Conservation (phyloP, 2,329 filamentous ascomycete species). For the Arthrobotrys sphaeroides region DNA sequence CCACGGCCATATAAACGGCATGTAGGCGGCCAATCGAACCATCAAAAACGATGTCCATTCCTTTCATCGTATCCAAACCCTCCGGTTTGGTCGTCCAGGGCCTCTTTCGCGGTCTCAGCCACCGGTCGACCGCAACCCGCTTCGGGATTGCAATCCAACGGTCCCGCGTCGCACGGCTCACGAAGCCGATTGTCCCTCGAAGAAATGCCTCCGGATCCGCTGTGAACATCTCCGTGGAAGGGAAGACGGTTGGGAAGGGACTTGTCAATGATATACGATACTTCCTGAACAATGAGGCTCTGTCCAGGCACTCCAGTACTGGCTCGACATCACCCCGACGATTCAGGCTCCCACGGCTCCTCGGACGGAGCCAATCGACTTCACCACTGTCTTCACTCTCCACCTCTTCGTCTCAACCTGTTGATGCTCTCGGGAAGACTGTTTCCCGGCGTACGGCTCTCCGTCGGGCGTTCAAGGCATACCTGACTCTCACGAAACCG, state of each 20-base stretch:
- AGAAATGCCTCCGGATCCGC: constrained; percentile 34
- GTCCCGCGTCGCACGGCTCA: constrained; percentile 30
- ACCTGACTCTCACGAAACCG: constrained; percentile 93
- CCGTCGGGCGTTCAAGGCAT: constrained; percentile 76
- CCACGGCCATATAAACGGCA: constrained; percentile 24
- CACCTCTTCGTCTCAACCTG: background rate
- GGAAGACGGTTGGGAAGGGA: background rate
- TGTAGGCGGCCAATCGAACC: constrained; percentile 22
- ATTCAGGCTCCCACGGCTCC: constrained; percentile 19
- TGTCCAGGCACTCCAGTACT: constrained; percentile 1
- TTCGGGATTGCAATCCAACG: constrained; percentile 47
- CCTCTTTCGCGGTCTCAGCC: constrained; percentile 42
- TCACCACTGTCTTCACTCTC: constrained; percentile 24
- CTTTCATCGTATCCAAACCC: constrained; percentile 45
- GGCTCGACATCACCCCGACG: constrained; percentile 7
- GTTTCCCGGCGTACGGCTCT: constrained; percentile 63
- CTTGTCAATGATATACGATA: constrained; percentile 21
- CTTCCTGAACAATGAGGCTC: constrained; percentile 42
- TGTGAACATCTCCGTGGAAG: background rate
- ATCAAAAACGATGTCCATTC: constrained; percentile 45
- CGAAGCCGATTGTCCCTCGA: constrained; percentile 11
- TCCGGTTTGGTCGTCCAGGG: constrained; percentile 47
- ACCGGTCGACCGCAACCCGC: constrained; percentile 40
- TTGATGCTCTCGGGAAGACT: constrained; percentile 28
- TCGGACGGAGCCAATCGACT: constrained; percentile 32